Evolutionary conservation across 2,329 filamentous ascomycete genomes (phyloP), one percentile per base, ranked within the genome.

Genomic region (Neoscytalidium dimidiatum): DNA sequence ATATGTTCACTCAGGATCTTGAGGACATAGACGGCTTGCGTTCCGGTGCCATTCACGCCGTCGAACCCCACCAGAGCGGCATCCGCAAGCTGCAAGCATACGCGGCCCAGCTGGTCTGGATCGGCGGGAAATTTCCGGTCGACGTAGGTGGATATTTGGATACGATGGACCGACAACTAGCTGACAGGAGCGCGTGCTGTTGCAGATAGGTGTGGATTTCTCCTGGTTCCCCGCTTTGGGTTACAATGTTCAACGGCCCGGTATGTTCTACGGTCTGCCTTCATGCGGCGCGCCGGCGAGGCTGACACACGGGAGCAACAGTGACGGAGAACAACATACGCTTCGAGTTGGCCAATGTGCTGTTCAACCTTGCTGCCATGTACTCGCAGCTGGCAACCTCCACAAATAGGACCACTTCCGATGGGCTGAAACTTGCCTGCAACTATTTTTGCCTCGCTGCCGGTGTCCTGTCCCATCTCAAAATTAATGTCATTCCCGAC

Each of bases 211-310:
- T 21, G 92, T 93, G 67, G 93, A 98, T 66, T 99, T 99, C 73
- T 90, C 92, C 2, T 99, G 95, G 95, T 97, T 96, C 80, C 92
- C 94, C 13, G 90, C 94, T 3, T 82, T 98, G 65, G 95, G 94
- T 61, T 97, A 97, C 77, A 94, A 96, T 76, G 90, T 88, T 13
- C 88, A 92, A 65, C 86, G 89, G 51, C 91, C 92, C 28, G 81
- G 75, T 77, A 64, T 38, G 70, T 44, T 13, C 28, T 33, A 9
- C 17, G 13, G 4, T 41, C n/a, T 29, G 29, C 7, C n/a, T 31
- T 28, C n/a, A 26, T 19, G n/a, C 49, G 5, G 9, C 28, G 6
- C 23, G 35, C 31, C 38, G 17, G 14, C 31, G 38, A 35, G 35
- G 61, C 61, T 64, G 61, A 64, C 41, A 23, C 35, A 7, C 8